Evolutionary conservation across 192 early-diverging fungal species (phyloP), one percentile per base, ranked within the genome.

Genomic region (Podila epicladia): DNA sequence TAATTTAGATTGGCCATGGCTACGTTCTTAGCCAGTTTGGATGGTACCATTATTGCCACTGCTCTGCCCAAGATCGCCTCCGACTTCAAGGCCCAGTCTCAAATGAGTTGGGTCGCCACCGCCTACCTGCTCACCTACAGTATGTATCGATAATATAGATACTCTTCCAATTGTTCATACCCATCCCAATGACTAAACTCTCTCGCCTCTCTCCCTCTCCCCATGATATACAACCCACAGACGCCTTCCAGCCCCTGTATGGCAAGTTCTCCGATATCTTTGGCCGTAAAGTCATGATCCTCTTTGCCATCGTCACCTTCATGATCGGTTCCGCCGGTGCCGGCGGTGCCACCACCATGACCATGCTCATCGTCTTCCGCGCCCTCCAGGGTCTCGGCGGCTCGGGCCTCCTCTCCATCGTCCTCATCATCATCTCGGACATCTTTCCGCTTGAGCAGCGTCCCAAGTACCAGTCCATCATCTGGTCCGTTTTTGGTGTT

Each of bases 231-330:
- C n/a, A 26, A 28, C 33, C 41, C 59, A 66, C 29, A 61, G 64
- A 65, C 15, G 89, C 93, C 6, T 86, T 92, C 53, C 85, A 91
- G 70, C 90, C 91, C 63, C 76, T 87, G 4, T 96, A 87, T 80
- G 94, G 91, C 55, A 93, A 22, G 73, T 86, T 97, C 67, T 89
- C 93, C 60, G 96, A 98, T 67, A 97, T 97, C 67, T 93, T 97
- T 84, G 95, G 95, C 13, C 89, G 95, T 49, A 93, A 95, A 69
- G 64, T 83, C 24, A 89, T 89, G 19, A 89, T 98, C 33, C 67
- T 96, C 0, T 85, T 89, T 29, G 92, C 94, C 4, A 90, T 96
- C 58, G 58, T 84, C 33, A 71, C 96, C 22, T 99, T 99, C 77
- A 87, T 91, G 61, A 58, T 91, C 17, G 97, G 96, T 5, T 95